Evolutionary conservation across 441 rosid genomes (phyloP), one percentile per base, ranked within the genome.

Genomic region (Breynia disticha): DNA sequence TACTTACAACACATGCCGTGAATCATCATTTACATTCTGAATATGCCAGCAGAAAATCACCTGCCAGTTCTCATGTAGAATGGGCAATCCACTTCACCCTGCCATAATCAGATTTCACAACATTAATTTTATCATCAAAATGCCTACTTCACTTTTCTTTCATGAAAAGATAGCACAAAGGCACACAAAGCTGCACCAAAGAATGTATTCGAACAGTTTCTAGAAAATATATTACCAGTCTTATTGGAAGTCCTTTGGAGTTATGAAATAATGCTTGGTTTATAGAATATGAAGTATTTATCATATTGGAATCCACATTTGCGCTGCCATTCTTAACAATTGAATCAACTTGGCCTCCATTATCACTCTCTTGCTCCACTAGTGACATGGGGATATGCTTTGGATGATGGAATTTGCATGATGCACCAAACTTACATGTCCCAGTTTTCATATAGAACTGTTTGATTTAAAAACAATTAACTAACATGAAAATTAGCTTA

Each of bases 391-490:
- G 82, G 48, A 82, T 61, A 78, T 88, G 95, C 68, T 78, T 88
- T 63, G 97, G 98, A 72, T 91, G 98, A 74, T 91, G 70, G 71
- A 88, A 91, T 70, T 86, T 91, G 87, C 98, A 91, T 48, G 86
- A 75, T 54, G 75, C 63, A 61, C 97, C 98, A 78, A 82, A 91
- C 69, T 91, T 91, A 76, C 98, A 91, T 70, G 55, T 76, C 56
- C 97, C 97, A 59, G 90, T 91, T 82, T 84, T 91, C 87, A 79
- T 44, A 69, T 84, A 88, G 68, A 84, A 91, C 98, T 91, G 81
- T 66, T 72, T 47, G 57, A 56, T 57, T 50, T 62, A 66, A 37
- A 57, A 50, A 43, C 55, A 48, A 64, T 60, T 24, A 61, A 32
- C 64, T 65, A 45, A 59, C 22, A 41, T 57, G 57, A 8, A 18